These are phyloP conservation scores for Pseudocercospora fuligena DNA, from an alignment of 2,329 filamentous ascomycete genomes.

Conservation along the genomic window DNA sequence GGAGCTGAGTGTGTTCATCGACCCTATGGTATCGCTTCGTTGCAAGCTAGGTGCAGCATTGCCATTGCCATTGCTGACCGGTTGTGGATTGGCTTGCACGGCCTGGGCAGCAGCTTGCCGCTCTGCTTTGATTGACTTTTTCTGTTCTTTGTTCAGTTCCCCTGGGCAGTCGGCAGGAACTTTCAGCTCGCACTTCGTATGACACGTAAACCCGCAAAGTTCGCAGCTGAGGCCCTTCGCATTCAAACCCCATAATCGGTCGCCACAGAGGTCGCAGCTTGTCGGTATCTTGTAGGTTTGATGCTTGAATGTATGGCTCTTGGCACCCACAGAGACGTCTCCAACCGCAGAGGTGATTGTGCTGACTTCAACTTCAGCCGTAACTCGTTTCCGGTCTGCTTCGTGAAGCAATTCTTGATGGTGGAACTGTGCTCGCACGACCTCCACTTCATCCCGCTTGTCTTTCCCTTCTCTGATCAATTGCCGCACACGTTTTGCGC, in stretches of 20 bases:
- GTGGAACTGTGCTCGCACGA: slow-evolving; percentile 81
- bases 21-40: slow-evolving; percentile 87
- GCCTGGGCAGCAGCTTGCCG: slow-evolving; percentile 79
- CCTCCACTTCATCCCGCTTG: slow-evolving; percentile 84
- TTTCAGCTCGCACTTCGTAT: slow-evolving; percentile 99
- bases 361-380: slow-evolving; percentile 88
- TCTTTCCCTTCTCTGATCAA: slow-evolving; percentile 81
- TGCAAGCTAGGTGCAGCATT: slow-evolving; percentile 65
- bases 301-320: slow-evolving; percentile 97
- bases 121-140: slow-evolving; percentile 87
- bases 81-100: slow-evolving; percentile 33
- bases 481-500: slow-evolving; percentile 73
- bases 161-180: slow-evolving; percentile 95
- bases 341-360: slow-evolving; percentile 92
- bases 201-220: slow-evolving; percentile 96
- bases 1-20: slow-evolving; percentile 73
- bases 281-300: slow-evolving; percentile 99
- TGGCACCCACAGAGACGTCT: slow-evolving; percentile 88
- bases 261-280: slow-evolving; percentile 95
- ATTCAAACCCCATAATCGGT: slow-evolving; percentile 94
- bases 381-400: slow-evolving; percentile 80
- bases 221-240: slow-evolving; percentile 96
- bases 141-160: slow-evolving; percentile 90
- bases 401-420: slow-evolving; percentile 85
- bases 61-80: slow-evolving; percentile 34